Evolutionary conservation across 352 stramenopile species (phyloP), one percentile per base, ranked within the genome.

Genomic region (Blastocystis sp.): DNA sequence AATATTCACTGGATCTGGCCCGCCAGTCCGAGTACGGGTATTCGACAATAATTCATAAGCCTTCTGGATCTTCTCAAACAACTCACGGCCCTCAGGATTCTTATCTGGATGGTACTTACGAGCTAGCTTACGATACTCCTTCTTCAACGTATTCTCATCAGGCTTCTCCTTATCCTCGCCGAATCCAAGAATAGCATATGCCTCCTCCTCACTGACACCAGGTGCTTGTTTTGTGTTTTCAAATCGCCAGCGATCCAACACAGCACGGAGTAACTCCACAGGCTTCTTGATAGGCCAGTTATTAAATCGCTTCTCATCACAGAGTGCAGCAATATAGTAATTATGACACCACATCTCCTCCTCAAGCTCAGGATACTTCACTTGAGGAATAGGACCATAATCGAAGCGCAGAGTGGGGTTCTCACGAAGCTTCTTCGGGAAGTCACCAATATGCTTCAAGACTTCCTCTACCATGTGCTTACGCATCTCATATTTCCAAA

Each of bases 401-500:
- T 94, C 92, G 92, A 96, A 98, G 57, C 94, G 90, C 40, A 92
- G 93, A 5, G 92, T 93, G 13, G 93, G 93, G 84, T 98, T 95
- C 90, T 98, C 94, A 90, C 93, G 92, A 53, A 98, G 90, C 59
- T 92, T 91, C 48, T 93, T 92, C 15, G 95, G 91, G 91, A 96
- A 98, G 90, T 98, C 95, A 58, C 94, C 92, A n/a, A 98, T 89
- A 91, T 98, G 96, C 15, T 95, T 92, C 0, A 93, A 68, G 48
- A 96, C 95, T 91, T 94, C 93, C 13, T 94, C 91, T 35, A 96
- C 93, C 0, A 98, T 89, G 77, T 96, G 93, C 24, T 93, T 92
- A 11, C 95, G 92, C 96, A 98, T 98, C 0, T 94, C 91, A n/a
- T 91, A 87, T 84, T 92, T 96, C 96, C 96, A 98, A 90, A 98